A percentile compares a stretch with the other conserved stretches of the same genome.
Conservation (phyloP, 495 filamentous ascomycete species). For the Stereocaulon alpinum region DNA sequence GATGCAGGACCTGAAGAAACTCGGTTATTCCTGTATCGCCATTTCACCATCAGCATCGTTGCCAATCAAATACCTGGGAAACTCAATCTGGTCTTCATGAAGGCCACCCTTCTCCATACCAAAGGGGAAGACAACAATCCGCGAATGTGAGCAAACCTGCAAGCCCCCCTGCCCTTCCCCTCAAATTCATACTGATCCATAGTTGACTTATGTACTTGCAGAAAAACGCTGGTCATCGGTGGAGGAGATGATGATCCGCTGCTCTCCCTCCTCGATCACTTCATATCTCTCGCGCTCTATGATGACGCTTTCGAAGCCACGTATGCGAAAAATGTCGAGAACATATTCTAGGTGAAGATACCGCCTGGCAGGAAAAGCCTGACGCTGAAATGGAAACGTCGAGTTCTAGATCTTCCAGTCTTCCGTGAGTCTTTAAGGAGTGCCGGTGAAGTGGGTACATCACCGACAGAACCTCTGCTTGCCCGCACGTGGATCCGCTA, state of each 20-base stretch:
- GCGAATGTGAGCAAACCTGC: too few species aligned
- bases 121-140: too few species aligned
- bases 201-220: too few species aligned
- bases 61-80: too few species aligned
- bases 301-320: conserved; percentile 9
- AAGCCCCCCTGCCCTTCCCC: background rate
- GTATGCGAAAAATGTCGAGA: conserved; percentile 7
- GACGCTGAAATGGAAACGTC: conserved; percentile 10
- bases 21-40: too few species aligned
- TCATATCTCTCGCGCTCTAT: background rate
- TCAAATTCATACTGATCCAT: background rate
- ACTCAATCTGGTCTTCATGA: too few species aligned
- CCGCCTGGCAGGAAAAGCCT: conserved; percentile 9
- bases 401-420: conserved; percentile 9
- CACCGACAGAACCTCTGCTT: background rate
- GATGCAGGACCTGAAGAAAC: too few species aligned
- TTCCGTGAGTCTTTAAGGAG: conserved; percentile 4
- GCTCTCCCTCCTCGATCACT: conserved; percentile 5
- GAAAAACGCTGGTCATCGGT: background rate
- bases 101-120: too few species aligned
- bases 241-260: background rate
- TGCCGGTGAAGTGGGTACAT: background rate
- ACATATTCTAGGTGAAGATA: conserved; percentile 13
- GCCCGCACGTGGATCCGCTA: background rate
- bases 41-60: too few species aligned